Conservation (phyloP, 352 stramenopile species). For the Globisporangium echinulatum region DNA sequence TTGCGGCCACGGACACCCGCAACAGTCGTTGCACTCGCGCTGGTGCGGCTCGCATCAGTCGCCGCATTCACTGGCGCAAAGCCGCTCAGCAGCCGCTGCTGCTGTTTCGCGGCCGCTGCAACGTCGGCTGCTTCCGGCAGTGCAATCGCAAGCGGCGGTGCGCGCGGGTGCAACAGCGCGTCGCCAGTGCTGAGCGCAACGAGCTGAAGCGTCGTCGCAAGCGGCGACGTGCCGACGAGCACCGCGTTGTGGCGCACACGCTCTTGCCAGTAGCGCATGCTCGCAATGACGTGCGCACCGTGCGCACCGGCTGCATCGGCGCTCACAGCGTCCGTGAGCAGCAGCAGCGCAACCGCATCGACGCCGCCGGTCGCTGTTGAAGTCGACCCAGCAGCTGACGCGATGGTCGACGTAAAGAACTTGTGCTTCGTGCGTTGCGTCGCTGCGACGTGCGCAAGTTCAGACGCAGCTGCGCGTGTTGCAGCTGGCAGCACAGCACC, state of each 20-base stretch:
- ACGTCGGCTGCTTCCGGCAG: constrained; percentile 27
- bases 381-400: neutral
- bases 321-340: constrained; percentile 51
- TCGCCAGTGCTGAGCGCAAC: constrained; percentile 60
- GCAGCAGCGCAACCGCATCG: constrained; percentile 38
- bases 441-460: constrained; percentile 36
- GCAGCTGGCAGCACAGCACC: constrained; percentile 45
- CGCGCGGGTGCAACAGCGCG: constrained; percentile 64
- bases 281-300: constrained; percentile 43
- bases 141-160: constrained; percentile 55
- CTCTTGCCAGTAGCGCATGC: constrained; percentile 51
- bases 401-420: constrained; percentile 4
- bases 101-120: constrained; percentile 10
- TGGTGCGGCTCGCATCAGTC: neutral
- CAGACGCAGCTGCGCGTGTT: constrained; percentile 32
- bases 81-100: constrained; percentile 3
- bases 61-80: neutral
- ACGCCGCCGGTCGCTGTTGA: constrained; percentile 12
- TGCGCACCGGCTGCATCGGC: constrained; percentile 48
- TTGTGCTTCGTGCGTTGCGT: constrained; percentile 26
- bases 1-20: constrained; percentile 21
- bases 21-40: neutral
- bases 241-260: constrained; percentile 11
- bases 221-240: constrained; percentile 17
- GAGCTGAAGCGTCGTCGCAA: constrained; percentile 33